Evolutionary conservation across 352 stramenopile genomes (phyloP), one percentile per base, ranked within the genome.

Genomic region (Globisporangium carolinianum): DNA sequence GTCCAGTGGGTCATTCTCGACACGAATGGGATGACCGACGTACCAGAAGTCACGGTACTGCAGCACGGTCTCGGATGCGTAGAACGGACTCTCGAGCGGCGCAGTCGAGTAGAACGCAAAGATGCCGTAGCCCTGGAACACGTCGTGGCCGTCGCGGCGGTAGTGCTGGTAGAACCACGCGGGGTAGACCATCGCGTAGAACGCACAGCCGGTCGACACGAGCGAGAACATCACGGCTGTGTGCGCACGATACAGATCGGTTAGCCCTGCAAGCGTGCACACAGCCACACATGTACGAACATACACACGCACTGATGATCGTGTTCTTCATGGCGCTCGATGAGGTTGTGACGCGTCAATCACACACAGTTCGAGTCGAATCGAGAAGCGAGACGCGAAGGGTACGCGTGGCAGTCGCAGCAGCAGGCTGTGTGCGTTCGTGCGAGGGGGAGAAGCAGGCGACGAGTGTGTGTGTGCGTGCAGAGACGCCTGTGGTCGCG

Each of bases 141-240:
- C 71, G 58, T 90, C 60, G 14, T 76, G 79, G 14, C 79, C 80
- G 47, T 88, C 71, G 47, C 77, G 81, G 47, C 79, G 75, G 67
- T 91, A 93, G 61, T 89, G 79, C 65, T 93, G 83, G 65, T 90
- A 79, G 71, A 93, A 93, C 83, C 83, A 93, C 36, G 83, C 81
- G 8, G 83, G 83, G 61, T 91, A 93, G 11, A 73, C 79, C 63
- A 89, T 78, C 46, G 81, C 75, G 67, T 90, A 91, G 68, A 90
- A 90, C 49, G 81, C 78, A 18, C 77, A 88, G 49, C 76, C 78
- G 54, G 83, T 75, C 41, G 81, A 91, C 49, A 78, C 68, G 55
- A 93, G 72, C 48, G 81, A 89, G 51, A 93, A 79, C 17, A 89
- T 68, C 62, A 93, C 83, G 45, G 83, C 83, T 93, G n/a, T 42